Evolutionary conservation across 148 eudicot genomes (phyloP).

Genomic region (Rhododendron ferrugineum): DNA sequence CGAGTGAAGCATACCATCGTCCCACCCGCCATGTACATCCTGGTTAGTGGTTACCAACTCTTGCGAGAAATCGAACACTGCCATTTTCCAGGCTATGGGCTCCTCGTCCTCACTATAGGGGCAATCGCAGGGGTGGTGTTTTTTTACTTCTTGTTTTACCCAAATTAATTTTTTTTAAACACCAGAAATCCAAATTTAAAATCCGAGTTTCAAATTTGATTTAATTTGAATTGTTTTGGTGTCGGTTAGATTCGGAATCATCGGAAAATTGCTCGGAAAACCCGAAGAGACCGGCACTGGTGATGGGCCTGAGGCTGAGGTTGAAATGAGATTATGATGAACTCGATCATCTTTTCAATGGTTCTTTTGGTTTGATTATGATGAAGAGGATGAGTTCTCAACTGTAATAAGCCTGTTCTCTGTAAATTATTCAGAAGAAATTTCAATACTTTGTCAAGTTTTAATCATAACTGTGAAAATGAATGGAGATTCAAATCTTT

Average conservation of each 20-base stretch:
- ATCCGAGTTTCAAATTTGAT: too few relatives aligned
- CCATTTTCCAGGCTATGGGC: too few relatives aligned
- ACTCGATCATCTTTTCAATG: not conserved
- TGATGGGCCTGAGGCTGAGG: not conserved
- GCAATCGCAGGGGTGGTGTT: too few relatives aligned
- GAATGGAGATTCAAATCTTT: slow-evolving; percentile 2
- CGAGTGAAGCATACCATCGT: too few relatives aligned
- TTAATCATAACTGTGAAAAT: not conserved
- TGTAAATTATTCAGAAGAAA: not conserved
- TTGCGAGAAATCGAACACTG: too few relatives aligned
- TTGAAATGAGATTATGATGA: not conserved
- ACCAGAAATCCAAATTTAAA: too few relatives aligned
- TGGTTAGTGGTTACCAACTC: too few relatives aligned
- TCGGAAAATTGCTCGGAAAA: slow-evolving; percentile 8
- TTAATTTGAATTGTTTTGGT: not conserved
- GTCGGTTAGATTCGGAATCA: slow-evolving; percentile 9
- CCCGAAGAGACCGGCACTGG: not conserved
- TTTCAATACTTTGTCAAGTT: not conserved
- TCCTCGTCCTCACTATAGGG: too few relatives aligned
- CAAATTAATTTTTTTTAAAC: not conserved
- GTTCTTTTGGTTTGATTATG: not conserved
- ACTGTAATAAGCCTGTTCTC: not conserved
- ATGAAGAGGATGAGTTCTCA: not conserved
- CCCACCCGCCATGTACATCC: too few relatives aligned
- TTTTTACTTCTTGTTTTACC: not conserved